Evolutionary conservation across 176 grass and related monocot species (phyloP).

Genomic region (Miscanthus lutarioriparius): DNA sequence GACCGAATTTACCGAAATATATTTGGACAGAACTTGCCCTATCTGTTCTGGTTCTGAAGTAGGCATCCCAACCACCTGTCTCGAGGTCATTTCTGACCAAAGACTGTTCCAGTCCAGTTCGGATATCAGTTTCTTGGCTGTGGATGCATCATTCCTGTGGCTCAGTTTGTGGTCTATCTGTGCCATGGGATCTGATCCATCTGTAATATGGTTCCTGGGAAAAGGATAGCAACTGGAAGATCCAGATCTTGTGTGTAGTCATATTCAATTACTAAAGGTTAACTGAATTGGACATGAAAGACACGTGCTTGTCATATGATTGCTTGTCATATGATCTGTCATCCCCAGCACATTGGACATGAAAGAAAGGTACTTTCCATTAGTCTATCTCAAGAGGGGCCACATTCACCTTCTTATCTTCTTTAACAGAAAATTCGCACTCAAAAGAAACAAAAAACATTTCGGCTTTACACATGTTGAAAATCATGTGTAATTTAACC

Average conservation of each 20-base stretch:
- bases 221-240: background rate
- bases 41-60: background rate
- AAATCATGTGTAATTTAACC: background rate
- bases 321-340: slow-evolving; percentile 6
- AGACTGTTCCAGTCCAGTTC: background rate
- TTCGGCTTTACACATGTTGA: background rate
- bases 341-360: background rate
- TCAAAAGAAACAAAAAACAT: background rate
- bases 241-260: background rate
- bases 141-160: background rate
- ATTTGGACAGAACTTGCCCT: background rate
- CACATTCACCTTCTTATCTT: background rate
- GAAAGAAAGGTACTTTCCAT: slow-evolving; percentile 15
- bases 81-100: background rate
- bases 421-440: background rate
- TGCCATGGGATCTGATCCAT: background rate
- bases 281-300: slow-evolving; percentile 28
- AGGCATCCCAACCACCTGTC: slow-evolving; percentile 10
- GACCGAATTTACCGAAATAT: background rate
- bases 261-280: slow-evolving; percentile 7
- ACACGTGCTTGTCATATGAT: slow-evolving; percentile 10
- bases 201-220: background rate
- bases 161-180: background rate
- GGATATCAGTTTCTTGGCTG: background rate
- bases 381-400: background rate